Conservation (phyloP, 2,329 filamentous ascomycete genomes). For the Alternaria ethzedia region DNA sequence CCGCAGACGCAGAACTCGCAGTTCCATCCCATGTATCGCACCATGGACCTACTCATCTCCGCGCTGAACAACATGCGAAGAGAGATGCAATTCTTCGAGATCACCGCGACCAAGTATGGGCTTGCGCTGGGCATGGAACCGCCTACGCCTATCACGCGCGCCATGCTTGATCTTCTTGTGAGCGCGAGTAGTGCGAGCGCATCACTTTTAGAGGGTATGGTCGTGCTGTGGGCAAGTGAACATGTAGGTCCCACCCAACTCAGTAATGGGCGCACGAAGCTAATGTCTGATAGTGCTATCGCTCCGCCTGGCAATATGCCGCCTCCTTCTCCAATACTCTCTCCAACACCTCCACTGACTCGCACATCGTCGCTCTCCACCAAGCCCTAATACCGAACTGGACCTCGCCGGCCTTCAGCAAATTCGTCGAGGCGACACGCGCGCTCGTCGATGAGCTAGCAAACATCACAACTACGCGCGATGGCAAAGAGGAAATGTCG, state of each 20-base stretch:
- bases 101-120: slow-evolving; percentile 66
- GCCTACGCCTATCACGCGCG: slow-evolving; percentile 58
- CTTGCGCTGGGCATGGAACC: slow-evolving; percentile 58
- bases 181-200: slow-evolving; percentile 59
- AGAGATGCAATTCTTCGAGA: slow-evolving; percentile 72
- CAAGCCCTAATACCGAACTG: slow-evolving; percentile 60
- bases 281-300: slow-evolving; percentile 50
- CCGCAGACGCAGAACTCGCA: slow-evolving; percentile 54
- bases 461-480: slow-evolving; percentile 54
- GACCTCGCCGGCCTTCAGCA: slow-evolving; percentile 57
- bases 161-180: slow-evolving; percentile 66
- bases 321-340: slow-evolving; percentile 51
- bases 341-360: slow-evolving; percentile 47
- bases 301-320: slow-evolving; percentile 57
- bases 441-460: slow-evolving; percentile 58
- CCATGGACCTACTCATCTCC: slow-evolving; percentile 68
- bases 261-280: not conserved
- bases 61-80: slow-evolving; percentile 70
- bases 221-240: slow-evolving; percentile 81
- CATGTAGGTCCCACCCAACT: slow-evolving; percentile 49
- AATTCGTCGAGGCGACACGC: slow-evolving; percentile 58
- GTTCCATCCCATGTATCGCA: slow-evolving; percentile 60
- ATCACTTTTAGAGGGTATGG: slow-evolving; percentile 69
- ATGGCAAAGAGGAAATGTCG: slow-evolving; percentile 56
- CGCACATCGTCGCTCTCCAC: slow-evolving; percentile 56